phyloP scores from a whole-genome alignment of 441 rosid genomes.

The Erodium moschatum region DNA sequence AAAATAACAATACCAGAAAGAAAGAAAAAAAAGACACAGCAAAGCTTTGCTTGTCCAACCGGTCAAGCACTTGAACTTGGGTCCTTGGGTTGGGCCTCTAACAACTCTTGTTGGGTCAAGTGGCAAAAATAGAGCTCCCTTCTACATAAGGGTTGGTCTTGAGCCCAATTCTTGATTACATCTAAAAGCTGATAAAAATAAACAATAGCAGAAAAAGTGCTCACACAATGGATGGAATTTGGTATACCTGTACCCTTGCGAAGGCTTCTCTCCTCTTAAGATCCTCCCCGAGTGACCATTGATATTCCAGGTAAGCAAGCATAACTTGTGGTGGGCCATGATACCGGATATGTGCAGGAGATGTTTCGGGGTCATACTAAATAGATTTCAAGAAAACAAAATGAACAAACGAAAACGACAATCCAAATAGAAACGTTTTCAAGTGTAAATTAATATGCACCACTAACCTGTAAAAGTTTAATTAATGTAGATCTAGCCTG shows the following conservation, averaged over 20 bases:
- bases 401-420: slow-evolving; percentile 1
- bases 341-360: slow-evolving; percentile 54
- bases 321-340: slow-evolving; percentile 98
- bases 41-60: too few species aligned
- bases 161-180: too few species aligned
- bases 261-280: slow-evolving; percentile 91
- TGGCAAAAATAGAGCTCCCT: too few species aligned
- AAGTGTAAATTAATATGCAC: slow-evolving; percentile 14
- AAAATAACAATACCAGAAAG: too few species aligned
- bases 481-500: slow-evolving; percentile 95
- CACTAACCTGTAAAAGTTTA: slow-evolving; percentile 73
- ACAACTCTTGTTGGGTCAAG: too few species aligned
- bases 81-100: too few species aligned
- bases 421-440: slow-evolving; percentile 4
- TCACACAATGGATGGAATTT: slow-evolving; percentile 1
- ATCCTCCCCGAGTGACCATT: slow-evolving; percentile 99
- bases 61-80: too few species aligned
- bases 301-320: slow-evolving; percentile 88
- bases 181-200: background rate
- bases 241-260: slow-evolving; percentile 68
- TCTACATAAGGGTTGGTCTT: too few species aligned
- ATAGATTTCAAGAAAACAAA: slow-evolving; percentile 20
- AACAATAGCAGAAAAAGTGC: background rate
- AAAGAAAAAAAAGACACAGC: too few species aligned
- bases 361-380: slow-evolving; percentile 96